Base-by-base conservation (phyloP, 495 filamentous ascomycete species). In the Parathielavia hyrcaniae region DNA sequence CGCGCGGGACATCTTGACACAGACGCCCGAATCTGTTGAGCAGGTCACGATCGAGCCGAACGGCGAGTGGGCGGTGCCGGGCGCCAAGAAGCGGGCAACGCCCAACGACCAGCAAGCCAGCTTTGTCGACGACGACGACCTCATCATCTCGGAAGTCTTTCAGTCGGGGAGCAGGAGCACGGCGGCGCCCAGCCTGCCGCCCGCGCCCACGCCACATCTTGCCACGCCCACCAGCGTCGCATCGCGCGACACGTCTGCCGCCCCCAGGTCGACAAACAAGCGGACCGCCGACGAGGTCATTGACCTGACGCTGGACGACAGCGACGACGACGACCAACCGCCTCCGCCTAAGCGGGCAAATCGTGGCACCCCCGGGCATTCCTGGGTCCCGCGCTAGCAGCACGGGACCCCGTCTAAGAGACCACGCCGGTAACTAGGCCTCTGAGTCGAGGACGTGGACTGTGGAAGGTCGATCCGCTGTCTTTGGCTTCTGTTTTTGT, bases 1-100 rank as follows among this genome's bases (percentile, higher is more conserved):
- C 66, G 90, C 96, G 22, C 80, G 87, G 62, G 87, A 93, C 47
- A 97, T 98, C 53, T 78, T 98, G 7, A 72, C 78, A 30, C 77
- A 76, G 14, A 95, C 91, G 0, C 72, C 86, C 0, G 75, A 77
- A 20, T 81, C 81, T 2, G 78, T 85, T 4, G 88, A 95, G 36
- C 89, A 95, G 62, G 90, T 98, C 32, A 88, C 87, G 2, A 88
- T 98, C 53, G 89, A 98, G 61, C 90, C 93, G 1, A 77, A 89
- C 61, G 93, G 91, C 3, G 74, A 76, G 65, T 98, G 93, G 93
- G 77, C 79, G n/a, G 64, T 69, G 32, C 75, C 70, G 51, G 74
- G 75, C 50, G 60, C 56, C 3, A 59, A 73, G 53, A 63, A 65
- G 45, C 63, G 65, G 35, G 19, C 62, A 9, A 55, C 55, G 41